Base-by-base conservation (phyloP, 768 basidiomycete species). In the Auricularia cornea region DNA sequence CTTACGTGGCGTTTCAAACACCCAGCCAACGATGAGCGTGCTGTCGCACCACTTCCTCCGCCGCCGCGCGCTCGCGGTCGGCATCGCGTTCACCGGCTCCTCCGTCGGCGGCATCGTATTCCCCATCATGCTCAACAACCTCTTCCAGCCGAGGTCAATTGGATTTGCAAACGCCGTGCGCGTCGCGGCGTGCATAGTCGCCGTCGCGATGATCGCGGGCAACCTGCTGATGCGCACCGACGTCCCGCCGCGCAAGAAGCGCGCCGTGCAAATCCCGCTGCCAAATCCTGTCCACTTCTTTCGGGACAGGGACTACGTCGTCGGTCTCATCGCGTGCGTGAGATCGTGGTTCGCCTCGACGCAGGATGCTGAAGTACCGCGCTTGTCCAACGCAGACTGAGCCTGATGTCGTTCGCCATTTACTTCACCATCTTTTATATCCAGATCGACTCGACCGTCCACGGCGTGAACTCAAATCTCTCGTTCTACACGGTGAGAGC, bases 1-100 rank as follows among this genome's bases (percentile, higher is more conserved):
- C 11, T 14, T 3, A 20, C 44, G 44, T 48, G 12, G 20, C 6
- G 11, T 20, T 20, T 38, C 8, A 38, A 38, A 14, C 35, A 38
- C 10, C 10, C 23, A 48, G 44, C 89, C 89, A 0, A 77, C 86
- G 0, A 74, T 91, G 32, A 79, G 86, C 3, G 84, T 85, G 60
- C 78, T 89, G 11, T 81, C 87, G 0, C 89, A 85, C 1, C 80
- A 85, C 70, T 92, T 89, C 73, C 69, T 70, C 59, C 80, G 79
- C 65, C 84, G 85, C 65, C 81, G 89, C 16, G 87, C 86, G 3
- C 85, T 89, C 2, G 88, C 90, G 0, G 75, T 88, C 40, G 90
- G 90, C 2, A 75, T 92, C 62, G 85, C 84, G 20, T 79, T 83
- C 1, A 83, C 88, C 35, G 90, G 90, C n/a, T 85, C 86, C 16